Evolutionary conservation across 495 filamentous ascomycete genomes (phyloP).

Genomic region (Bryoglossum gracile): DNA sequence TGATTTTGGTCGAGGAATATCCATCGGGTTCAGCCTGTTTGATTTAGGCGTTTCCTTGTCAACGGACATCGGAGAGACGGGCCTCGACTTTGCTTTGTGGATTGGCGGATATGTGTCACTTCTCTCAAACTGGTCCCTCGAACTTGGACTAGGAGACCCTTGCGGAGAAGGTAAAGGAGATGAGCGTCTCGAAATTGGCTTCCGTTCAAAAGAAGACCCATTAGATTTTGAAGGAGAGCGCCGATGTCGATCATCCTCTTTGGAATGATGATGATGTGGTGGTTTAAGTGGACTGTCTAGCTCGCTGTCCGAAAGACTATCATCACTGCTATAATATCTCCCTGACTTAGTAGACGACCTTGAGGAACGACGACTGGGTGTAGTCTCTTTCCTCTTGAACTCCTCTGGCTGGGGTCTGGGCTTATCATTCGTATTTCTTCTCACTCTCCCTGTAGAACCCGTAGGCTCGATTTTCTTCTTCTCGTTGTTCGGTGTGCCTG

Average conservation of each 20-base stretch:
- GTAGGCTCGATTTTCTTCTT: conserved; percentile 11
- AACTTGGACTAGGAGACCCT: conserved; percentile 17
- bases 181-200: conserved; percentile 4
- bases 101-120: conserved; percentile 11
- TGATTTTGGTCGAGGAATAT: conserved; percentile 11
- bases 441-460: conserved; percentile 5
- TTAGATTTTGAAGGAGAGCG: conserved; percentile 16
- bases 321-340: conserved; percentile 19
- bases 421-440: conserved; percentile 16
- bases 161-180: conserved; percentile 24
- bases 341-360: conserved; percentile 13
- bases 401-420: conserved; percentile 17
- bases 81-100: conserved; percentile 5
- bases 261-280: neutral
- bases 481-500: conserved; percentile 16
- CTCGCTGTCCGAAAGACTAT: conserved; percentile 20
- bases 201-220: conserved; percentile 11
- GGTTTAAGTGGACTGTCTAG: conserved; percentile 9
- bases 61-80: conserved; percentile 15
- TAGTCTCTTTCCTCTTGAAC: conserved; percentile 8
- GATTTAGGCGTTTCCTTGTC: conserved; percentile 11
- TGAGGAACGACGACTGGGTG: conserved; percentile 11
- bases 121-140: conserved; percentile 13
- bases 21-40: conserved; percentile 16
- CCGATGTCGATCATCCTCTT: conserved; percentile 4